phyloP scores from a whole-genome alignment of 129 eudicot genomes.

The Helichrysum umbraculigerum region DNA sequence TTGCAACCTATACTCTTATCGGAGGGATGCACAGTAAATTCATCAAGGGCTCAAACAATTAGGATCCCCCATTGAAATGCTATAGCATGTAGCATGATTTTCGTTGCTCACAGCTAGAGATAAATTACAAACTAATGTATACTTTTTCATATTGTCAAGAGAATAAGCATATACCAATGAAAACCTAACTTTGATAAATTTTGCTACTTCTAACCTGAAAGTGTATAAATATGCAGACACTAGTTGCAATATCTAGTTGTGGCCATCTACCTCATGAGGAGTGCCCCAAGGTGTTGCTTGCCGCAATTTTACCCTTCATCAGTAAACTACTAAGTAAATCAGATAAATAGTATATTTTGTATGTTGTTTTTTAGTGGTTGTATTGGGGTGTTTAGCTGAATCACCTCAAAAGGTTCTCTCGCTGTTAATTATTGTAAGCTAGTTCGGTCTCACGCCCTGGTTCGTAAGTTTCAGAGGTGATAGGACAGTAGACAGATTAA shows the following conservation, averaged over 20 bases:
- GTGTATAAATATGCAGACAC: conserved; percentile 57
- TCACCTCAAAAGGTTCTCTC: conserved; percentile 15
- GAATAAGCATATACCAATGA: background rate
- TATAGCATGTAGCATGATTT: background rate
- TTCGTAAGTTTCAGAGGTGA: conserved; percentile 19
- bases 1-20: background rate
- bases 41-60: background rate
- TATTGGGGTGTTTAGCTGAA: background rate
- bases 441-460: conserved; percentile 16
- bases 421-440: conserved; percentile 26
- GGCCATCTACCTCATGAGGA: conserved; percentile 99
- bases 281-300: conserved; percentile 90
- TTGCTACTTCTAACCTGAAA: conserved; percentile 2
- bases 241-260: conserved; percentile 91
- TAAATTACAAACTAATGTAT: background rate
- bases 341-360: conserved; percentile 36
- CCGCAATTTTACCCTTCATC: conserved; percentile 83
- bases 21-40: background rate
- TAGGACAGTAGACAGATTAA: conserved; percentile 9
- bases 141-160: background rate
- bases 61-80: background rate
- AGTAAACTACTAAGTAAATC: conserved; percentile 47
- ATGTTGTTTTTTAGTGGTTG: conserved; percentile 6
- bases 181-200: background rate
- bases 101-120: background rate